A percentile compares a stretch with the other conserved stretches of the same genome.
Evolutionary conservation across 768 basidiomycete species (phyloP).

Genomic region (Tephrocybe rancida): DNA sequence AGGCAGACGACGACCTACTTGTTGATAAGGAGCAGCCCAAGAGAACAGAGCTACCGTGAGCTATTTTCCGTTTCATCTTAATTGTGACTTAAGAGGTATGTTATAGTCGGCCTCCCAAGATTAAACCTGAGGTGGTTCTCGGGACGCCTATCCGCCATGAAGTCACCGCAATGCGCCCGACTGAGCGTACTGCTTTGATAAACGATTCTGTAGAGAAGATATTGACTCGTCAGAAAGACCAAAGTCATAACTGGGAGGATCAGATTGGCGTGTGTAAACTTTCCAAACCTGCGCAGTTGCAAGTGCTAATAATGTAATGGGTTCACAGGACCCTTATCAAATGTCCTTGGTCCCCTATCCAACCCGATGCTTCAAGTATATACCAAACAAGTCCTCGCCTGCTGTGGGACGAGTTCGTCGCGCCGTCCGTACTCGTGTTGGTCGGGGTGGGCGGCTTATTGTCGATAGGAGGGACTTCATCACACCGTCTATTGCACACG

Average conservation of each 20-base stretch:
- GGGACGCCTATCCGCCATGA: slow-evolving; percentile 47
- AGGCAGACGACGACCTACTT: slow-evolving; percentile 70
- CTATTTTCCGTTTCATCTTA: slow-evolving; percentile 5
- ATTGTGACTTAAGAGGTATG: background rate
- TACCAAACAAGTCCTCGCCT: slow-evolving; percentile 38
- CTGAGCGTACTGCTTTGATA: slow-evolving; percentile 64
- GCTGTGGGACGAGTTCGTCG: slow-evolving; percentile 33
- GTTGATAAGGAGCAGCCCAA: slow-evolving; percentile 73
- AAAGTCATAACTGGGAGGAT: slow-evolving; percentile 86
- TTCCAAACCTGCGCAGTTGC: background rate
- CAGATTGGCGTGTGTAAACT: slow-evolving; percentile 65
- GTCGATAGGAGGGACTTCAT: slow-evolving; percentile 65
- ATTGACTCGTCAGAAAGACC: slow-evolving; percentile 63
- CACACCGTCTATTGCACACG: slow-evolving; percentile 24
- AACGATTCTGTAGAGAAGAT: slow-evolving; percentile 61
- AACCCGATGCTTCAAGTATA: slow-evolving; percentile 66
- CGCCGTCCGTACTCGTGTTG: slow-evolving; percentile 71
- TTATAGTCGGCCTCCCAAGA: slow-evolving; percentile 55
- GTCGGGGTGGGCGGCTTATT: slow-evolving; percentile 78
- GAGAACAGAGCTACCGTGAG: slow-evolving; percentile 47
- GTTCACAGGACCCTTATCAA: slow-evolving; percentile 68
- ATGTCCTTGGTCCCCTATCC: slow-evolving; percentile 55
- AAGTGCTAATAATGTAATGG: background rate
- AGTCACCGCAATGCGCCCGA: slow-evolving; percentile 53
- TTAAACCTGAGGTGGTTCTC: slow-evolving; percentile 43